These are phyloP conservation scores for Nicotiana knightiana DNA, from an alignment of 257 asterid genomes.

Conservation along the genomic window DNA sequence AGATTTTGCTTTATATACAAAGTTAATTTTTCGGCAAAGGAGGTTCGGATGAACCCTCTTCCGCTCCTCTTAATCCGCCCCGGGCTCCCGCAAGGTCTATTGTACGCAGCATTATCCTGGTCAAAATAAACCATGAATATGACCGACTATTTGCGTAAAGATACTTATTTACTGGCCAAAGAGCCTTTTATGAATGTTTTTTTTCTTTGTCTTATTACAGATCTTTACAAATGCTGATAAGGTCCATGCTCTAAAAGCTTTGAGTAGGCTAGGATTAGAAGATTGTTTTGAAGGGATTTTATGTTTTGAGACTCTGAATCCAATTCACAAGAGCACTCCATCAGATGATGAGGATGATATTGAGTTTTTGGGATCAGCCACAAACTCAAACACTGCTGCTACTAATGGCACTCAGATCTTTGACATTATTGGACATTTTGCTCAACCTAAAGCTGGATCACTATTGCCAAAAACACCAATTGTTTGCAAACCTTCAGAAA, in stretches of 20 bases:
- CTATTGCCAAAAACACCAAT: constrained; percentile 78
- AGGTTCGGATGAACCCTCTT: too few relatives aligned
- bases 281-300: constrained; percentile 93
- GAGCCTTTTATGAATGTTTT: not conserved
- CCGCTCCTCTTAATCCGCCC: too few relatives aligned
- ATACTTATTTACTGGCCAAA: too few relatives aligned
- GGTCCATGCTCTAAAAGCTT: constrained; percentile 68
- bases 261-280: constrained; percentile 62
- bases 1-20: too few relatives aligned
- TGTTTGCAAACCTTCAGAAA: constrained; percentile 82
- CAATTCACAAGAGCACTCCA: constrained; percentile 47
- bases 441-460: constrained; percentile 41
- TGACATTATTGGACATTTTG: constrained; percentile 71
- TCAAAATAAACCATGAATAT: too few relatives aligned
- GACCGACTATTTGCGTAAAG: too few relatives aligned
- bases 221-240: constrained; percentile 93
- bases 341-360: constrained; percentile 85
- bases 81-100: too few relatives aligned
- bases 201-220: constrained; percentile 23
- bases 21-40: too few relatives aligned
- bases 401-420: constrained; percentile 38
- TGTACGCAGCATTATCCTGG: too few relatives aligned
- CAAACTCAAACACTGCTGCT: constrained; percentile 2
- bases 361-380: constrained; percentile 51
- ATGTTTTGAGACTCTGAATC: constrained; percentile 93